Percentiles rank a stretch among this genome's conserved stretches.
Evolutionary conservation across 345 rosid genomes (phyloP).

Genomic region (Boechera retrofracta): DNA sequence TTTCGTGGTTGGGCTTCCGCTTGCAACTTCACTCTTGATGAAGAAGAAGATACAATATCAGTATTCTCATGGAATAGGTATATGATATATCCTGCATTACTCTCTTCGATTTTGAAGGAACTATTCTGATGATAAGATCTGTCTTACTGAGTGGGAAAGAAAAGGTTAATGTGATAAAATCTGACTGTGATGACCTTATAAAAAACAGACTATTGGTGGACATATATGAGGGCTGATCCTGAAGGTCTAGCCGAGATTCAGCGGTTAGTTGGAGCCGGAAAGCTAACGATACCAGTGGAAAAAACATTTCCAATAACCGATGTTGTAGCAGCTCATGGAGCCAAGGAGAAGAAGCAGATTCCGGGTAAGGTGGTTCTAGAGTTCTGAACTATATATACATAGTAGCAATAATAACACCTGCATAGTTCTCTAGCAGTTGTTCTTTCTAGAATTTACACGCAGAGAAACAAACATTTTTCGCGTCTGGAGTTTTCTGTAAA

Average conservation of each 20-base stretch:
- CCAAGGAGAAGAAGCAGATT: constrained; percentile 69
- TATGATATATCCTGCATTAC: constrained; percentile 21
- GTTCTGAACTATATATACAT: constrained; percentile 47
- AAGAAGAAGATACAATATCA: constrained; percentile 80
- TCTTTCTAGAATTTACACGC: constrained; percentile 37
- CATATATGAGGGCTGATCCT: constrained; percentile 89
- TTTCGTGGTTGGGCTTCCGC: constrained; percentile 77
- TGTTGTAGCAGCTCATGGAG: constrained; percentile 87
- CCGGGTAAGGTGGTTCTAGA: constrained; percentile 90
- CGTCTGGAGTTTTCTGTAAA: constrained; percentile 43
- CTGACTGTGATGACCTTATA: constrained; percentile 15
- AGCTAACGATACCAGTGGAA: constrained; percentile 79
- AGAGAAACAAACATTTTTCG: constrained; percentile 35
- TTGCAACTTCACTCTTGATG: constrained; percentile 69
- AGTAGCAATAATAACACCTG: constrained; percentile 37
- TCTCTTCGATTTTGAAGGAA: not conserved
- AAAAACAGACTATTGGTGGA: constrained; percentile 75
- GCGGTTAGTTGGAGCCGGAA: constrained; percentile 71
- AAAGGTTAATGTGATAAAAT: constrained; percentile 7
- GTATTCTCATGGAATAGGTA: constrained; percentile 91
- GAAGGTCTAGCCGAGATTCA: constrained; percentile 85
- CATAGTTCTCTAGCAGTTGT: constrained; percentile 36
- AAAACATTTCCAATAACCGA: constrained; percentile 75
- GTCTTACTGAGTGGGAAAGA: not conserved
- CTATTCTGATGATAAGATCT: not conserved